These are phyloP conservation scores for Coleophoma crateriformis DNA, from an alignment of 2,329 filamentous ascomycete species.

Conservation along the genomic window DNA sequence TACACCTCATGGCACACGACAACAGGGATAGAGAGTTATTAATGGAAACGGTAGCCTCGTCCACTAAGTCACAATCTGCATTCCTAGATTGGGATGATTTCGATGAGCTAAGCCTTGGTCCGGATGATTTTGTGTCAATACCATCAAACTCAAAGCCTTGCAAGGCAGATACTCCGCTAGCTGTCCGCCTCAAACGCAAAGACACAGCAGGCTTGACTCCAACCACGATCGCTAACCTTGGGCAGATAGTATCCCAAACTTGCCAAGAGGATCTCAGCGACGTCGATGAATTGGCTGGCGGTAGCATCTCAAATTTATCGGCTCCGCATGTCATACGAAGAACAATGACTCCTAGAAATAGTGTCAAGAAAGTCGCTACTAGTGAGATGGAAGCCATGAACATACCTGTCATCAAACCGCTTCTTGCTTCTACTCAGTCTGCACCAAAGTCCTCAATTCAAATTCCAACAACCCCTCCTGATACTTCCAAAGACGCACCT, in stretches of 20 bases:
- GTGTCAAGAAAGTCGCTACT: background rate
- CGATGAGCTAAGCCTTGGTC: constrained; percentile 21
- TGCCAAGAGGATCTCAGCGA: background rate
- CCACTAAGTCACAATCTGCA: background rate
- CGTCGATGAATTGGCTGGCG: background rate
- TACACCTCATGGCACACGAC: background rate
- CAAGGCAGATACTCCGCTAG: constrained; percentile 1
- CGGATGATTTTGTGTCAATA: constrained; percentile 16
- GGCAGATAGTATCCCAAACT: no score
- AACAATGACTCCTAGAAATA: background rate
- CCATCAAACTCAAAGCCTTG: constrained; percentile 10
- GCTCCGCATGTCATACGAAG: background rate
- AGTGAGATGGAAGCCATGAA: no score
- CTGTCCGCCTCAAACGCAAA: constrained; percentile 11
- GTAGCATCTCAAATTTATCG: background rate
- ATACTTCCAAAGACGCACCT: no score
- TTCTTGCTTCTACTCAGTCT: no score
- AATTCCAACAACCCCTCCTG: no score
- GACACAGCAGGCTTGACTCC: background rate
- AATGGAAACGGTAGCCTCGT: constrained; percentile 1
- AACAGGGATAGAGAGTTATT: background rate
- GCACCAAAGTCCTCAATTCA: no score
- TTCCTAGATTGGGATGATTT: constrained; percentile 11
- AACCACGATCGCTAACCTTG: no score
- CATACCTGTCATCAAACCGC: no score